Percentiles rank a stretch among this genome's conserved stretches.
phyloP scores from a whole-genome alignment of 345 rosid genomes.

The Populus alba region DNA sequence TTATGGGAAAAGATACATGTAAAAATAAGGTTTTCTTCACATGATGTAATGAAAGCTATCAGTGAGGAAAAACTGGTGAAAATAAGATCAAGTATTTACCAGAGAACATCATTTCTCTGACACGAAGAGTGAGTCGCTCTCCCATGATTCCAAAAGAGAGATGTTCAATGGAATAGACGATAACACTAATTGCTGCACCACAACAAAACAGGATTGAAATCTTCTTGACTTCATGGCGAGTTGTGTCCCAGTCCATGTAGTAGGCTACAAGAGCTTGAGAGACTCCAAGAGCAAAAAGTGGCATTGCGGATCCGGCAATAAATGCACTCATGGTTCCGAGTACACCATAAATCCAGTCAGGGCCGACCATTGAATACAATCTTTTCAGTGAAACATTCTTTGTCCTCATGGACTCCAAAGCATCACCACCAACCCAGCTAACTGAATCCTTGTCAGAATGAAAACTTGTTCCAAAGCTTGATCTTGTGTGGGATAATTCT shows the following conservation, averaged over 20 bases:
- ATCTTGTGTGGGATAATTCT: slow-evolving; percentile 58
- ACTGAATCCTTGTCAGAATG: slow-evolving; percentile 78
- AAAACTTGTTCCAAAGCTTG: slow-evolving; percentile 70
- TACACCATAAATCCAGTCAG: slow-evolving; percentile 87
- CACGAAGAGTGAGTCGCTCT: slow-evolving; percentile 86
- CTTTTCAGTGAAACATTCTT: slow-evolving; percentile 47
- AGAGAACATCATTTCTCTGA: slow-evolving; percentile 77
- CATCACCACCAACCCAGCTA: slow-evolving; percentile 46
- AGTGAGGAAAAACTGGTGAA: neutral
- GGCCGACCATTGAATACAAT: slow-evolving; percentile 74
- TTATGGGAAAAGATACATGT: neutral
- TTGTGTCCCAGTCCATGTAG: slow-evolving; percentile 78
- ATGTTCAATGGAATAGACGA: slow-evolving; percentile 67
- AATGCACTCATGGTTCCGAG: slow-evolving; percentile 68
- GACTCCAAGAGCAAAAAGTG: slow-evolving; percentile 92
- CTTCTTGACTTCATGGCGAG: slow-evolving; percentile 66
- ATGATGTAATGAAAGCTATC: neutral
- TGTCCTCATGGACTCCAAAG: slow-evolving; percentile 35
- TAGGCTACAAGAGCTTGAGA: slow-evolving; percentile 83
- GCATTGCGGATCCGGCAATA: slow-evolving; percentile 87
- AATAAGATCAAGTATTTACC: slow-evolving; percentile 32
- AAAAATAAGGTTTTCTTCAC: neutral
- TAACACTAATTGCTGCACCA: slow-evolving; percentile 58
- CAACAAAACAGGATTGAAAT: slow-evolving; percentile 64
- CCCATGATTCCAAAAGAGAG: slow-evolving; percentile 84